These are phyloP conservation scores for Aegilops speltoides DNA, from an alignment of 176 grass and related monocot species.

Conservation along the genomic window DNA sequence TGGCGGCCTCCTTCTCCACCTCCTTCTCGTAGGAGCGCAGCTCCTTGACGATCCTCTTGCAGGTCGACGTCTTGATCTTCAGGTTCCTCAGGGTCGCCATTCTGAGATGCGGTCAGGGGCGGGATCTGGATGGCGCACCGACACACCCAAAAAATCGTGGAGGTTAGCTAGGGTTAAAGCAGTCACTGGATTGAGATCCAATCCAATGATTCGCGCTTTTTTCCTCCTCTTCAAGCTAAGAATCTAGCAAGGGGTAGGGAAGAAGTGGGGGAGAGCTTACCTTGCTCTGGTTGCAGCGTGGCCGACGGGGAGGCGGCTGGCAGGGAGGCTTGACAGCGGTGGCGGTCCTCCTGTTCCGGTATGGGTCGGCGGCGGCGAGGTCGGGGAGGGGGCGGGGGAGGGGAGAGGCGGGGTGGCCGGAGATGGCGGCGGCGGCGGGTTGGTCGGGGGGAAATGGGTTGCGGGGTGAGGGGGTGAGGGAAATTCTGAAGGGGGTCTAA, in stretches of 20 bases:
- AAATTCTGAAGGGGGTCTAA: too few species aligned
- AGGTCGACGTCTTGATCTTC: conserved; percentile 96
- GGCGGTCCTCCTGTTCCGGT: too few species aligned
- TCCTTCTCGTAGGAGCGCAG: conserved; percentile 89
- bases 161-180: background rate
- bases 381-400: too few species aligned
- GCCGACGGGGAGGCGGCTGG: background rate
- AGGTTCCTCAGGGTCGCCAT: conserved; percentile 86
- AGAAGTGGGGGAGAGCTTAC: background rate
- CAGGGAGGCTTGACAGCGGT: background rate
- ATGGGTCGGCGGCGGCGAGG: too few species aligned
- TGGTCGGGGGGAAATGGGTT: too few species aligned
- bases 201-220: background rate
- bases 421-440: too few species aligned
- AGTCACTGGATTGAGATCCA: background rate
- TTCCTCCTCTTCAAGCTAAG: background rate
- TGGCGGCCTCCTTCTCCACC: conserved; percentile 80
- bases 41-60: conserved; percentile 96
- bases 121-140: background rate
- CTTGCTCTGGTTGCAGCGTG: background rate
- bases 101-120: background rate
- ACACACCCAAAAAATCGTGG: background rate
- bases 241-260: background rate
- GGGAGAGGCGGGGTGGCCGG: too few species aligned
- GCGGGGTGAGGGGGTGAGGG: too few species aligned